Base-by-base conservation (phyloP, 140 eudicot species). In the Bidens hawaiensis region DNA sequence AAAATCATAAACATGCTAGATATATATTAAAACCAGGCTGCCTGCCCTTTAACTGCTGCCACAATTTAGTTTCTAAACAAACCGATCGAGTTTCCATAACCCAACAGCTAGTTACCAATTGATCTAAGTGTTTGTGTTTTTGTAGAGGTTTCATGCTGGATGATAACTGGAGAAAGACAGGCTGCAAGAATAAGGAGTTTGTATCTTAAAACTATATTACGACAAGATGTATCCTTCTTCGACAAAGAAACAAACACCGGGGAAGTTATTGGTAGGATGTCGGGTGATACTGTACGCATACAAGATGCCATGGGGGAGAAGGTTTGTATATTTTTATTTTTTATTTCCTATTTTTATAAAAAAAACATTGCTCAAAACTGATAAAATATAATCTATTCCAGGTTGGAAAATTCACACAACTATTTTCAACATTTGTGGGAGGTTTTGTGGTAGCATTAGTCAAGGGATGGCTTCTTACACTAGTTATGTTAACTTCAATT, bases 291-390 rank as follows among this genome's bases (percentile, higher is more conserved):
- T 0, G 90, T 86, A 40, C 90, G 70, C 50, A 86, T 86, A 71
- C 95, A 86, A 73, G 95, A 86, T 31, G 95, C 95, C 46, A 80
- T 80, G 85, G 90, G 95, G 4, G 95, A 86, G 70, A 86, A 83
- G 91, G 89, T 85, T 70, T 16, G 42, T 9, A 10, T 3, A 10
- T 3, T 2, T 51, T 4, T 26, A 38, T 3, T 43, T 45, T 4
- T 16, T 2, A 10, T 3, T n/a, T 42, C 28, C 18, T 16, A 26
- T 25, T 38, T 40, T 4, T 40, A 12, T 1, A 1, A 41, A 49
- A 34, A 38, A 16, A 18, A 7, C 6, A 33, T 7, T 58, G 64
- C 12, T 7, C 16, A 58, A 27, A 40, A n/a, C 14, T 15, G 6
- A 11, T 65, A 14, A 48, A 28, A 28, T 28, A 25, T 24, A 8